A percentile compares a stretch with the other conserved stretches of the same genome.
Evolutionary conservation across 768 basidiomycete genomes (phyloP).

Genomic region (Boletus pseudopeckii): DNA sequence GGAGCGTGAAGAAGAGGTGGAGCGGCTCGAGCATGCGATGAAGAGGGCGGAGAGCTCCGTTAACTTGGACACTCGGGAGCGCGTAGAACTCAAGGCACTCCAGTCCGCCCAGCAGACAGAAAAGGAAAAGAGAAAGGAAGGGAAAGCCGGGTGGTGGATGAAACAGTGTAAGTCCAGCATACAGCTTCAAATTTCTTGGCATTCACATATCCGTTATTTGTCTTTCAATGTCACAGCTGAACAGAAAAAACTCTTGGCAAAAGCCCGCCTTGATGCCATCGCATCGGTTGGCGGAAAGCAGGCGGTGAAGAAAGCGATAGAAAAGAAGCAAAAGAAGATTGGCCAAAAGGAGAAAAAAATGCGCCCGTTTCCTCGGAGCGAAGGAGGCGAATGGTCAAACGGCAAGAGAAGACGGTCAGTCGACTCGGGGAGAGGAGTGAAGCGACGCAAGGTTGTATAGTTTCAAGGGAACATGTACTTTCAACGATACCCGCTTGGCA

Average conservation of each 20-base stretch:
- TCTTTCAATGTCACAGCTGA: conserved; percentile 50
- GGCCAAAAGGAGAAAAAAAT: conserved; percentile 87
- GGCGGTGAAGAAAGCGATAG: conserved; percentile 84
- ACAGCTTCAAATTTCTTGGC: background rate
- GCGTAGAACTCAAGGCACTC: conserved; percentile 69
- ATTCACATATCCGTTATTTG: conserved; percentile 1
- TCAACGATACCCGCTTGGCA: background rate
- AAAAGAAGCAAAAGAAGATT: conserved; percentile 85
- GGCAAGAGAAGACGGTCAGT: conserved; percentile 13
- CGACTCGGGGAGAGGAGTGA: conserved; percentile 10
- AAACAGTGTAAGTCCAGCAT: conserved; percentile 60
- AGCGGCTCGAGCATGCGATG: conserved; percentile 65
- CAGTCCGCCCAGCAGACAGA: conserved; percentile 43
- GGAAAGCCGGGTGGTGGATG: conserved; percentile 84
- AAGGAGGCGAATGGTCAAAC: conserved; percentile 9
- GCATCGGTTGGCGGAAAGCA: conserved; percentile 71
- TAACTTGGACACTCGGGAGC: conserved; percentile 66
- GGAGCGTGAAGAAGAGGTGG: conserved; percentile 66
- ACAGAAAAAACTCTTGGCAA: conserved; percentile 67
- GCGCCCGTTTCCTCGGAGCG: conserved; percentile 54
- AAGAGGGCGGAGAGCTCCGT: conserved; percentile 76
- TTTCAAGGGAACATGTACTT: background rate
- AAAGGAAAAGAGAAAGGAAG: conserved; percentile 58
- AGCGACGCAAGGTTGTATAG: conserved; percentile 25
- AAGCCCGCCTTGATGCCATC: conserved; percentile 77